phyloP scores from a whole-genome alignment of 805 yeast genomes.

The Yarrowia keelungensis region DNA sequence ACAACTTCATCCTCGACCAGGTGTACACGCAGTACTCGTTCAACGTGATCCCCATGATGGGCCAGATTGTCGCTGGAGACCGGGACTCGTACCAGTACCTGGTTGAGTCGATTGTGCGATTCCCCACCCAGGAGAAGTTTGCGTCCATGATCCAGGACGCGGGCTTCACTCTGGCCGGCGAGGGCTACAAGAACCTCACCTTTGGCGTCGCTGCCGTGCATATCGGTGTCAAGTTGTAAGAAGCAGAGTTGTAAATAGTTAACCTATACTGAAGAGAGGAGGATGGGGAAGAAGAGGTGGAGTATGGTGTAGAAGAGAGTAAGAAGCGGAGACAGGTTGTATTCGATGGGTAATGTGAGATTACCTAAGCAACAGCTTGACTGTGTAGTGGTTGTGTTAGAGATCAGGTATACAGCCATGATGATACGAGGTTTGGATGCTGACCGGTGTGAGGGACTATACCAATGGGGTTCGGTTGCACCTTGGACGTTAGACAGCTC shows the following conservation, averaged over 20 bases:
- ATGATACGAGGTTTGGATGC: too few relatives aligned
- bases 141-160: slow-evolving; percentile 92
- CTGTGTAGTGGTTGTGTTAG: too few relatives aligned
- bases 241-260: slow-evolving; percentile 1
- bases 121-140: slow-evolving; percentile 92
- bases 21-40: slow-evolving; percentile 89
- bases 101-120: slow-evolving; percentile 90
- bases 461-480: too few relatives aligned
- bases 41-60: slow-evolving; percentile 88
- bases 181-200: slow-evolving; percentile 92
- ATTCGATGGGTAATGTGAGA: too few relatives aligned
- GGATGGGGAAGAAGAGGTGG: too few relatives aligned
- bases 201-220: slow-evolving; percentile 97
- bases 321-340: too few relatives aligned
- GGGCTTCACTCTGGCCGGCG: slow-evolving; percentile 88
- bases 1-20: slow-evolving; percentile 74
- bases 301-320: too few relatives aligned
- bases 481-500: too few relatives aligned
- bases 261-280: slow-evolving; percentile 2
- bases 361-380: too few relatives aligned
- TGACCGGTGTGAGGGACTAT: too few relatives aligned
- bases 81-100: slow-evolving; percentile 95
- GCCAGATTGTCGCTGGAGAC: slow-evolving; percentile 93
- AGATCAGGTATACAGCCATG: too few relatives aligned
- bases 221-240: slow-evolving; percentile 83